These are phyloP conservation scores for Arabidopsis suecica DNA, from an alignment of 345 rosid genomes.

Conservation along the genomic window DNA sequence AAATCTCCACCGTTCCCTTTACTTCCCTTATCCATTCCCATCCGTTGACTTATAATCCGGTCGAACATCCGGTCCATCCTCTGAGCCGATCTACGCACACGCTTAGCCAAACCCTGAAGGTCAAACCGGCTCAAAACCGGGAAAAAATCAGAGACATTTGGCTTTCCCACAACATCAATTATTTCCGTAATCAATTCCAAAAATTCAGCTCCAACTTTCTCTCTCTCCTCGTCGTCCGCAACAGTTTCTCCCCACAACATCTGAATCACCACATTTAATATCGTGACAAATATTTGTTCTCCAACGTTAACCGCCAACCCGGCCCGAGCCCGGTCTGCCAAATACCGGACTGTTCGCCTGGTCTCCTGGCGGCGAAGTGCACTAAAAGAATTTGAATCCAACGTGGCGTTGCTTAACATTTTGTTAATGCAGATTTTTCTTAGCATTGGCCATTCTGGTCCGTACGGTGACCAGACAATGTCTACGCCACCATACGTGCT, in stretches of 20 bases:
- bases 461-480: conserved; percentile 23
- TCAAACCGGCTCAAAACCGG: conserved; percentile 58
- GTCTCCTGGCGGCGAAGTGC: conserved; percentile 24
- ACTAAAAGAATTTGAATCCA: conserved; percentile 35
- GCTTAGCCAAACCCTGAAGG: conserved; percentile 53
- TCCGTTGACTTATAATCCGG: conserved; percentile 45
- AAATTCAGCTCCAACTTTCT: conserved; percentile 31
- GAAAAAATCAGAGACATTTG: conserved; percentile 58
- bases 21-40: neutral
- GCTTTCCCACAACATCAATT: conserved; percentile 1
- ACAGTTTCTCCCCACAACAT: conserved; percentile 55
- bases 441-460: conserved; percentile 38
- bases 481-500: conserved; percentile 36
- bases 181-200: conserved; percentile 15
- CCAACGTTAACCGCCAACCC: conserved; percentile 48
- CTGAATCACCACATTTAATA: conserved; percentile 43
- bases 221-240: conserved; percentile 27
- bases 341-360: conserved; percentile 20
- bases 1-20: neutral
- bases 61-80: conserved; percentile 53
- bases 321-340: conserved; percentile 28
- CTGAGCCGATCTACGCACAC: conserved; percentile 33
- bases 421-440: conserved; percentile 37
- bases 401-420: conserved; percentile 42
- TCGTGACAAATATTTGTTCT: conserved; percentile 45